Evolutionary conservation across 2,329 filamentous ascomycete species (phyloP), one percentile per base, ranked within the genome.

Genomic region (Shiraia sp.): DNA sequence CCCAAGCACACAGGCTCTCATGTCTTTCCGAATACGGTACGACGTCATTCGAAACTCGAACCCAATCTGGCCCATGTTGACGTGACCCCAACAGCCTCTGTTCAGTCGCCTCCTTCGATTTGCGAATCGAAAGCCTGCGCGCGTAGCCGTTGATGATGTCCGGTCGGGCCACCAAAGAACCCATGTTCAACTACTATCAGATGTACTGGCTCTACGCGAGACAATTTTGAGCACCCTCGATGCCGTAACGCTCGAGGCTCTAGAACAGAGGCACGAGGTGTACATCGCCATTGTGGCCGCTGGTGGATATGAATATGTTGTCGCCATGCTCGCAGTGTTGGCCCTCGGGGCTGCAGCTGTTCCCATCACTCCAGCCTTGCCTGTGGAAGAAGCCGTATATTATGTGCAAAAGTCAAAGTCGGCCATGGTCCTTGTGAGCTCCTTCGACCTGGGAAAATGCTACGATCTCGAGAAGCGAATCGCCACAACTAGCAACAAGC

Each of bases 331-430:
- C 19, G 70, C 74, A 4, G 65, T 75, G n/a, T 59, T 75, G 24
- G 74, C 75, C 7, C 46, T 75, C 2, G 74, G 74, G 13, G 75
- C 71, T 3, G 75, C 73, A 10, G 69, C 71, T 1, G 75, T 78
- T 6, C 75, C 74, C 3, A 69, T 77, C 46, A 66, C 67, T 16
- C 66, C 71, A 10, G 68, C 61, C 9, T 40, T 75, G 6, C 70
- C 73, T 1, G 59, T 73, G 5, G 64, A 73, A 32, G 74, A 76
- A 49, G 72, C 71, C 4, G 50, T 65, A n/a, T 76, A 76, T 46
- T 76, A 74, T 40, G 59, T 70, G 5, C 61, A 64, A 6, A 75
- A 73, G 40, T 71, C 71, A 6, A 53, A 52, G 26, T 63, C 68
- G 10, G 67, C 57, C 1, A 62, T 70, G 16, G 63, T 76, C 1